A percentile compares a stretch with the other conserved stretches of the same genome.
Evolutionary conservation across 2,329 filamentous ascomycete species (phyloP).

Genomic region (Parastagonospora avenae): DNA sequence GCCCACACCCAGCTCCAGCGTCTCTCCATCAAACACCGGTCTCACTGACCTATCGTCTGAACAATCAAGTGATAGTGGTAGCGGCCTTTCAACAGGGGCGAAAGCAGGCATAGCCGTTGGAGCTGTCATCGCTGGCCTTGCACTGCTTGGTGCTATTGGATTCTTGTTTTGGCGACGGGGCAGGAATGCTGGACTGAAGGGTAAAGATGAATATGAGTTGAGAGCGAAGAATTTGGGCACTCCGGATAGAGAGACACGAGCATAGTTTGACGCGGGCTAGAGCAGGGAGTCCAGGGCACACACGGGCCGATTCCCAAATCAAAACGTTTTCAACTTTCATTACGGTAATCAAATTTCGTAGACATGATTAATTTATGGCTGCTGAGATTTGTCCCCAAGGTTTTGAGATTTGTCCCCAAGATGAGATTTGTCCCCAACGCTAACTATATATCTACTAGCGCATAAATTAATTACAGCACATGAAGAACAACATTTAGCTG

Average conservation of each 20-base stretch:
- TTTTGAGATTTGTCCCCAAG: too few species aligned
- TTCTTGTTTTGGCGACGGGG: constrained; percentile 30
- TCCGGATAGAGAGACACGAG: constrained; percentile 4
- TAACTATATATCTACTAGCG: too few species aligned
- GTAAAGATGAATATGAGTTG: constrained; percentile 31
- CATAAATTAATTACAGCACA: too few species aligned
- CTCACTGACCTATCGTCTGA: constrained; percentile 23
- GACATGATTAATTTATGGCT: too few species aligned
- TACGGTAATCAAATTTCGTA: too few species aligned
- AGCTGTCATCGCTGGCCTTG: constrained; percentile 31
- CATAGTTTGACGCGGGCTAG: background rate
- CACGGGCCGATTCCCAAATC: too few species aligned
- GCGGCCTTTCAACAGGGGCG: constrained; percentile 46
- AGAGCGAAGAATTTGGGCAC: constrained; percentile 23
- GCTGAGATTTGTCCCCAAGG: too few species aligned
- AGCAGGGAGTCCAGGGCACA: too few species aligned
- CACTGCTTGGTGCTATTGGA: constrained; percentile 22
- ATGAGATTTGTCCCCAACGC: too few species aligned
- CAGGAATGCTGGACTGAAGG: constrained; percentile 21
- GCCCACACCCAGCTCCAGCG: constrained; percentile 19
- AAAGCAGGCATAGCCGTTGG: constrained; percentile 52
- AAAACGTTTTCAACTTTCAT: too few species aligned
- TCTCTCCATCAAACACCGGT: constrained; percentile 26
- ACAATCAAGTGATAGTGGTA: constrained; percentile 10
- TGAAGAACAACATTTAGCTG: too few species aligned